Conservation (phyloP, 192 early-diverging fungal genomes). For the Pilobolus umbonatus region DNA sequence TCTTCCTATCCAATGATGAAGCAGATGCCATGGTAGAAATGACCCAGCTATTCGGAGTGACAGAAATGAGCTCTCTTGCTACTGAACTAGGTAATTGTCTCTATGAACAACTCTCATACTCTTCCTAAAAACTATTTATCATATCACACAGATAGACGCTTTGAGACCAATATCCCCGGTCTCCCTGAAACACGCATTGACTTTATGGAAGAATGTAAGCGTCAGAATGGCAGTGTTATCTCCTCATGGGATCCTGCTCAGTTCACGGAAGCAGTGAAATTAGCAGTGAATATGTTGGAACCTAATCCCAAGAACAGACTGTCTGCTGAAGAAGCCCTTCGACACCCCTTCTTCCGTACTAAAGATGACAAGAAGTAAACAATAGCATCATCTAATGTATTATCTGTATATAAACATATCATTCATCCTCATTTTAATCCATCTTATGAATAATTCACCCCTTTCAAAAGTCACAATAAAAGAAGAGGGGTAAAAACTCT, state of each 20-base stretch:
- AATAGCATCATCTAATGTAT: no score
- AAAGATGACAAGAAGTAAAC: no score
- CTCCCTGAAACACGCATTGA: slow-evolving; percentile 26
- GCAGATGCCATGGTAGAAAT: slow-evolving; percentile 83
- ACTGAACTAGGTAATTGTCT: slow-evolving; percentile 49
- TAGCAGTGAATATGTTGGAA: slow-evolving; percentile 55
- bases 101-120: background rate
- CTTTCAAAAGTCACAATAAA: no score
- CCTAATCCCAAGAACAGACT: slow-evolving; percentile 60
- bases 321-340: slow-evolving; percentile 71
- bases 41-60: slow-evolving; percentile 70
- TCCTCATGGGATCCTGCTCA: slow-evolving; percentile 36
- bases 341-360: slow-evolving; percentile 69
- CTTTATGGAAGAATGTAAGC: slow-evolving; percentile 36
- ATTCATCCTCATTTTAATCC: no score
- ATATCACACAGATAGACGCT: slow-evolving; percentile 44
- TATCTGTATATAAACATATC: no score
- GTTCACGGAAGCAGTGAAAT: slow-evolving; percentile 46
- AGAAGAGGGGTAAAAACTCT: no score
- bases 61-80: slow-evolving; percentile 70
- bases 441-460: no score
- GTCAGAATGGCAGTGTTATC: slow-evolving; percentile 37
- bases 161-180: slow-evolving; percentile 48
- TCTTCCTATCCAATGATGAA: slow-evolving; percentile 87
- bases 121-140: background rate